Evolutionary conservation across 495 filamentous ascomycete genomes (phyloP), one percentile per base, ranked within the genome.

Genomic region (Hypomontagnella monticulosa): DNA sequence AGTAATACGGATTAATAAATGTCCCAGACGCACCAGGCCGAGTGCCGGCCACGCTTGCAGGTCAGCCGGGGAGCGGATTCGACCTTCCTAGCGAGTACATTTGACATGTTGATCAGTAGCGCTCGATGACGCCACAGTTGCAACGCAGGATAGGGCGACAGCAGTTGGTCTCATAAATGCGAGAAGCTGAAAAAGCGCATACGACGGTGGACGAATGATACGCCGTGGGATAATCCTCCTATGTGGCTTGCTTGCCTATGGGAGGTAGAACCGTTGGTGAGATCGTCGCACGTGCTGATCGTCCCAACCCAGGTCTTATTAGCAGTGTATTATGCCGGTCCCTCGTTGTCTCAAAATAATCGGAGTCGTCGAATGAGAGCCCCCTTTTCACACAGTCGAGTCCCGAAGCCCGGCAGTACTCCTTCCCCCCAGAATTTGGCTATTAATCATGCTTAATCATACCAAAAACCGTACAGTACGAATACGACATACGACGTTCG

Each of bases 221-320:
- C 65, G 56, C 54, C 51, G 36, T 27, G 23, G 2, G 64, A 37
- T 16, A 19, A 55, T 60, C 50, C 49, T 53, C 38, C 37, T 42
- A n/a, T n/a, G 61, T 61, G 61, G 57, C 56, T 58, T 66, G 56
- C 46, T 46, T 51, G 32, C 40, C 19, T 48, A 60, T 57, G 61
- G 51, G 57, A 65, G 55, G 27, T 12, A 61, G 51, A 66, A 33
- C 67, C 67, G 67, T 70, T 70, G 57, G 40, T 50, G 61, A 69
- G 67, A 70, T 70, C 62, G 62, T 66, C 62, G 51, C 61, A 70
- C 67, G 67, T 70, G 67, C 57, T 66, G 67, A 70, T 70, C 67
- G 67, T 53, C 67, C 57, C 37, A 69, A 66, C 62, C 67, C 48
- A 20, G 67, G 52, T 43, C 67, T 66, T 70, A 70, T 70, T 62